Conservation (phyloP, 1,139 yeast species). For the Saccharomycopsis hybrid region DNA sequence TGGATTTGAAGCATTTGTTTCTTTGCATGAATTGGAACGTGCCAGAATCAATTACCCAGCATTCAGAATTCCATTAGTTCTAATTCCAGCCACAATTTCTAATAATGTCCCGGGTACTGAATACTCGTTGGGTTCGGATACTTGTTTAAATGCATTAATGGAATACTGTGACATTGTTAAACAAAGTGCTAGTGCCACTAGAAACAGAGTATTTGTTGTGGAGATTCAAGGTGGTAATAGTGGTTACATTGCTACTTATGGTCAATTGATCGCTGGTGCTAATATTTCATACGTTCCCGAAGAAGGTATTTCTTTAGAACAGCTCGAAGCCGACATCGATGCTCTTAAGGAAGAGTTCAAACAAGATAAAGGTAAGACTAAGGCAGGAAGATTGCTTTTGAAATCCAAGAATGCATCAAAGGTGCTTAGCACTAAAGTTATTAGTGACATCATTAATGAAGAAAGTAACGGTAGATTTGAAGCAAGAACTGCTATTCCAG, state of each 20-base stretch:
- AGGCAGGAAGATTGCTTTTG: slow-evolving; percentile 63
- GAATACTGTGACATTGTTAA: slow-evolving; percentile 92
- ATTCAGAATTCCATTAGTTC: slow-evolving; percentile 88
- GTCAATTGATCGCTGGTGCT: slow-evolving; percentile 90
- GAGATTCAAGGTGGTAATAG: slow-evolving; percentile 98
- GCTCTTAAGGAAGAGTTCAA: slow-evolving; percentile 63
- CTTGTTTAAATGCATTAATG: slow-evolving; percentile 86
- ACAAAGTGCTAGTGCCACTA: slow-evolving; percentile 90
- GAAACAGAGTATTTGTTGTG: slow-evolving; percentile 92
- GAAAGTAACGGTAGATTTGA: slow-evolving; percentile 64
- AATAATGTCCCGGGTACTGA: slow-evolving; percentile 98
- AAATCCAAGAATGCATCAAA: slow-evolving; percentile 65
- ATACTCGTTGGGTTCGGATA: slow-evolving; percentile 88
- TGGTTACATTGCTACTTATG: slow-evolving; percentile 84
- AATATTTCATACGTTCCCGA: slow-evolving; percentile 93
- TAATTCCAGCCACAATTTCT: slow-evolving; percentile 93
- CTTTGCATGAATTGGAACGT: slow-evolving; percentile 71
- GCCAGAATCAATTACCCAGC: slow-evolving; percentile 77
- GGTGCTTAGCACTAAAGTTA: slow-evolving; percentile 58
- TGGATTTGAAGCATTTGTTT: slow-evolving; percentile 88
- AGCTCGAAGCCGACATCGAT: slow-evolving; percentile 70
- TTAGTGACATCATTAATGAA: slow-evolving; percentile 64
- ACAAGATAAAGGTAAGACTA: slow-evolving; percentile 71
- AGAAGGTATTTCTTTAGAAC: slow-evolving; percentile 65
- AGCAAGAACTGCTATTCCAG: slow-evolving; percentile 73